A percentile compares a stretch with the other conserved stretches of the same genome.
Evolutionary conservation across 2,329 filamentous ascomycete genomes (phyloP).

Genomic region (Talaromyces sp.): DNA sequence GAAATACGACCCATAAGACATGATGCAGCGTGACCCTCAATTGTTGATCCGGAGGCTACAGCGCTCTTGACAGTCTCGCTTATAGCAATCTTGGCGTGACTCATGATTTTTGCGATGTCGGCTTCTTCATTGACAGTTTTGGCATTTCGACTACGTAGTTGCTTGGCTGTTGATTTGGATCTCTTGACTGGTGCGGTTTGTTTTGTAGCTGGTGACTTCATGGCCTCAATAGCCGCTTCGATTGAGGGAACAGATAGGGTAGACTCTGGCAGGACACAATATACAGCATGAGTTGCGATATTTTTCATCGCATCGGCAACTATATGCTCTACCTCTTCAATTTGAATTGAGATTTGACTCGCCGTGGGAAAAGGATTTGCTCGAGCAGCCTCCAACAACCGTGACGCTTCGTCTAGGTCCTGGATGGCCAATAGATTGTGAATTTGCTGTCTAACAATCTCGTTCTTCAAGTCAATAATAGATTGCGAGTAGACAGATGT

Average conservation of each 20-base stretch:
- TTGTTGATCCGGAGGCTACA: constrained; percentile 33
- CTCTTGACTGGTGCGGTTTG: constrained; percentile 19
- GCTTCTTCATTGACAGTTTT: constrained; percentile 26
- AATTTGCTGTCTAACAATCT: constrained; percentile 50
- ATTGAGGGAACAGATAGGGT: constrained; percentile 82
- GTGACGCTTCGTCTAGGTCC: constrained; percentile 56
- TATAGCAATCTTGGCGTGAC: constrained; percentile 31
- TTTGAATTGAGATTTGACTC: constrained; percentile 56
- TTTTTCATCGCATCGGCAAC: constrained; percentile 36
- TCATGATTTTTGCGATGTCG: constrained; percentile 33
- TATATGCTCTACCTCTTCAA: constrained; percentile 33
- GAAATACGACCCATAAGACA: constrained; percentile 37
- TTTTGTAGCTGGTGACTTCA: constrained; percentile 27
- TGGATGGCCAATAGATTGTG: constrained; percentile 41
- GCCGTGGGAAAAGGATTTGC: constrained; percentile 40
- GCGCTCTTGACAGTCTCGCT: constrained; percentile 29
- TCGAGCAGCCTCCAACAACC: constrained; percentile 43
- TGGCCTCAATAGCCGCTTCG: constrained; percentile 22
- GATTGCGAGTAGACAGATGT: constrained; percentile 32
- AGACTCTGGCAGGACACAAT: constrained; percentile 86
- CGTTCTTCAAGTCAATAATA: constrained; percentile 42
- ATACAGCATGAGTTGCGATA: constrained; percentile 75
- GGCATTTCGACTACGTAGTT: constrained; percentile 22
- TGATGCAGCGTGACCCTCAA: constrained; percentile 35
- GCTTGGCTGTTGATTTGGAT: constrained; percentile 23